These are phyloP conservation scores for Scutellaria minor DNA, from an alignment of 257 asterid species.

Conservation along the genomic window DNA sequence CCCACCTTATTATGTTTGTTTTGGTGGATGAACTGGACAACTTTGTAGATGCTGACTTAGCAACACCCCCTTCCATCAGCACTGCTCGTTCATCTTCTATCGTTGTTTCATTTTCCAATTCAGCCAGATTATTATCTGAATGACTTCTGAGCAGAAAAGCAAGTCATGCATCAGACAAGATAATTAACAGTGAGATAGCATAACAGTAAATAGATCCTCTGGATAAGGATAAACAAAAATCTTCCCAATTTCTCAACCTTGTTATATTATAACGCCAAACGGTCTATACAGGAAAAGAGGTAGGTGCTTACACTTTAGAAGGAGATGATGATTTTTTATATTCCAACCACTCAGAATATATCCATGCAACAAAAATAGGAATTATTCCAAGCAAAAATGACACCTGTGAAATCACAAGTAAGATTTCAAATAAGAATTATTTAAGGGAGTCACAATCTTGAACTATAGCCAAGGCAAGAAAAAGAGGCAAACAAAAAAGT, in stretches of 20 bases:
- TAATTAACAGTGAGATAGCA: neutral
- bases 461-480: too few relatives aligned
- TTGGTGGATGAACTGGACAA: slow-evolving; percentile 59
- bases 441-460: neutral
- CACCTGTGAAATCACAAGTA: slow-evolving; percentile 59
- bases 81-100: slow-evolving; percentile 85
- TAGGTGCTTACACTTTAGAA: slow-evolving; percentile 69
- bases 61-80: slow-evolving; percentile 85
- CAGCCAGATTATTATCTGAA: slow-evolving; percentile 79
- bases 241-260: neutral
- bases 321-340: slow-evolving; percentile 61
- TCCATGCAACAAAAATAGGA: slow-evolving; percentile 78
- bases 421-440: slow-evolving; percentile 3
- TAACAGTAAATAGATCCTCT: neutral
- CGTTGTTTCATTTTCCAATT: slow-evolving; percentile 57
- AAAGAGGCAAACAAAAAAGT: neutral
- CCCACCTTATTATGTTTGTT: slow-evolving; percentile 79
- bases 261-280: neutral
- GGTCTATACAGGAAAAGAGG: neutral
- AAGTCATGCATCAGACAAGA: slow-evolving; percentile 32
- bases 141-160: slow-evolving; percentile 60
- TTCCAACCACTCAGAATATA: slow-evolving; percentile 90
- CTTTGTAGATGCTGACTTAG: slow-evolving; percentile 73
- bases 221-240: neutral
- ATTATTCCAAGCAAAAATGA: slow-evolving; percentile 84